phyloP scores from a whole-genome alignment of 2,329 filamentous ascomycete genomes.

The Penicillium sp. region DNA sequence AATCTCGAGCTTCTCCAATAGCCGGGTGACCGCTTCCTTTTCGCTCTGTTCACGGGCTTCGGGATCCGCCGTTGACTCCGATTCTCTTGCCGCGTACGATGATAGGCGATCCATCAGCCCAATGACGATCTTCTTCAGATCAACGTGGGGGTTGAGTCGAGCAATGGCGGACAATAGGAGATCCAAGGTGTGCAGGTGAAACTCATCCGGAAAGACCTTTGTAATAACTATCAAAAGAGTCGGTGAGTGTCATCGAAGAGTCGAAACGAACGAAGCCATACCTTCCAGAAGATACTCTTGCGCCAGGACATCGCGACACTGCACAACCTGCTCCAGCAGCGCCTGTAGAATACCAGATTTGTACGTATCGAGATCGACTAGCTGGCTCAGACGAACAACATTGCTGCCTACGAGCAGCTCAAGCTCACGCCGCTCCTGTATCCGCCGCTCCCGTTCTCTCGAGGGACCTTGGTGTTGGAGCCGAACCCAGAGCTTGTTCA shows the following conservation, averaged over 20 bases:
- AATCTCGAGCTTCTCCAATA: conserved; percentile 76
- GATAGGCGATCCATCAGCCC: conserved; percentile 96
- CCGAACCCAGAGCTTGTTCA: conserved; percentile 99
- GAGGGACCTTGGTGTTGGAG: conserved; percentile 97
- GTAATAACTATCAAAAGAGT: conserved; percentile 69
- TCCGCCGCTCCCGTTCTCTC: conserved; percentile 86
- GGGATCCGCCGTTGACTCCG: conserved; percentile 65
- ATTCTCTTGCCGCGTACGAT: conserved; percentile 87
- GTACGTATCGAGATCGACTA: conserved; percentile 93
- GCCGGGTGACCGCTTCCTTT: conserved; percentile 72
- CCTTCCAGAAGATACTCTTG: conserved; percentile 94
- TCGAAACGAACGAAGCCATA: conserved; percentile 25
- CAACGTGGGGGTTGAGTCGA: conserved; percentile 90
- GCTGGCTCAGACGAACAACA: conserved; percentile 86
- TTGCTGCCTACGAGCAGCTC: conserved; percentile 96
- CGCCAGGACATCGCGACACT: conserved; percentile 92
- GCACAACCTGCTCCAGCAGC: conserved; percentile 91
- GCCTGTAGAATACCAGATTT: conserved; percentile 85
- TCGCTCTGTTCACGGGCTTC: conserved; percentile 75
- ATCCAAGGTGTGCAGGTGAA: conserved; percentile 93
- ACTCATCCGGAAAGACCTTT: conserved; percentile 98
- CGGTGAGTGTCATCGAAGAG: conserved; percentile 23
- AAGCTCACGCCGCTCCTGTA: conserved; percentile 89
- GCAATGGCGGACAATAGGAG: conserved; percentile 92
- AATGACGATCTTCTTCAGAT: conserved; percentile 96